These are phyloP conservation scores for Aspergillus fumigatus DNA, from an alignment of 2,329 filamentous ascomycete species.

Conservation along the genomic window DNA sequence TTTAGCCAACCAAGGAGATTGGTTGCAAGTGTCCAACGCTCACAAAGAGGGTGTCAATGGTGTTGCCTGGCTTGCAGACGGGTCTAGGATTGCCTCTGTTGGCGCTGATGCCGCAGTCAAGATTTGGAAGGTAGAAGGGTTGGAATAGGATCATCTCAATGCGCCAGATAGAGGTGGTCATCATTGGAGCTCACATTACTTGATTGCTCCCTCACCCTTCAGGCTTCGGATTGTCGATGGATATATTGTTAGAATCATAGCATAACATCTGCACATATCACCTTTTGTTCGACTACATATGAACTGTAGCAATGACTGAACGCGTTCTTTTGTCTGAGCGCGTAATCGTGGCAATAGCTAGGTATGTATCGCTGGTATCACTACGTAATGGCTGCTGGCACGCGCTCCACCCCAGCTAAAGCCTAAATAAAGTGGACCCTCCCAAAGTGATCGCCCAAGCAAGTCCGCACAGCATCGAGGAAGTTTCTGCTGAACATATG, in stretches of 20 bases:
- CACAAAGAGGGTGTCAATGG: constrained; percentile 95
- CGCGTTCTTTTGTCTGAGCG: neutral
- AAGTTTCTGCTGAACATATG: neutral
- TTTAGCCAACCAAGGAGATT: constrained; percentile 72
- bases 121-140: constrained; percentile 67
- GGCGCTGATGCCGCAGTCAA: constrained; percentile 90
- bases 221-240: neutral
- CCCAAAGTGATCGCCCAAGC: neutral
- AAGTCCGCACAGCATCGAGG: neutral
- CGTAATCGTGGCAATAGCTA: constrained; percentile 1
- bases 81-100: constrained; percentile 66
- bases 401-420: neutral
- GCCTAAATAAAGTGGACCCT: neutral
- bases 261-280: neutral
- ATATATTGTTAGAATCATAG: neutral
- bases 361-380: neutral
- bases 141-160: constrained; percentile 30
- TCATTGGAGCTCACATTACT: neutral
- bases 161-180: neutral
- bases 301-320: neutral
- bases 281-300: neutral
- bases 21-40: constrained; percentile 78
- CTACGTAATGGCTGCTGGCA: neutral
- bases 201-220: neutral
- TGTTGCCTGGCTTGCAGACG: constrained; percentile 70